phyloP scores from a whole-genome alignment of 2,329 filamentous ascomycete genomes.

The Neofusicoccum sp. region DNA sequence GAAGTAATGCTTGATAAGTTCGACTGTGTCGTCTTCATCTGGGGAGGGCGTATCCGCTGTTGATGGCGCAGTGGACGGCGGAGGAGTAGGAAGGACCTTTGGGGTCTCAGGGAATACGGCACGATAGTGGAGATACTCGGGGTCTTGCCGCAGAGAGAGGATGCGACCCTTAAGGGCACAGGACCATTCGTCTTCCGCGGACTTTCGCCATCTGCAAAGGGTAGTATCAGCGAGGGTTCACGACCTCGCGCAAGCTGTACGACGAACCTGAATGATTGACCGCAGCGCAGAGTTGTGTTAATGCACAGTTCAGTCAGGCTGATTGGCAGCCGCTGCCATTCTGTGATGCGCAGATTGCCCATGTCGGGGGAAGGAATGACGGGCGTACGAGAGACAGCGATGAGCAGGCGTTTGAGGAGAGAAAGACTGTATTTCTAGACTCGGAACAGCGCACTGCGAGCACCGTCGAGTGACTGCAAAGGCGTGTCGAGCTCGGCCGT shows the following conservation, averaged over 20 bases:
- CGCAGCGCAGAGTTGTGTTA: conserved; percentile 90
- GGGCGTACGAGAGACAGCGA: not conserved
- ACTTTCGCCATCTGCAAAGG: conserved; percentile 76
- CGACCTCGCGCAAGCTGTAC: not conserved
- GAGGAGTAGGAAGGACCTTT: conserved; percentile 39
- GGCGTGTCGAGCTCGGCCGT: not conserved
- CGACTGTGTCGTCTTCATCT: conserved; percentile 70
- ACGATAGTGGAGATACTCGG: conserved; percentile 76
- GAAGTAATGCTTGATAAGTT: conserved; percentile 80
- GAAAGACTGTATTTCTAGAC: not conserved
- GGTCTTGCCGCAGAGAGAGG: conserved; percentile 81
- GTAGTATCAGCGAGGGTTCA: not conserved
- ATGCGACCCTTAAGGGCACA: conserved; percentile 86
- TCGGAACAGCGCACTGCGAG: not conserved
- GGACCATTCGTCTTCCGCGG: conserved; percentile 80
- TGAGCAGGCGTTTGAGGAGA: not conserved
- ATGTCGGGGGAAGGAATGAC: conserved; percentile 30
- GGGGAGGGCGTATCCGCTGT: conserved; percentile 33
- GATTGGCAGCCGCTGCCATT: conserved; percentile 87
- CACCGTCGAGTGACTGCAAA: not conserved
- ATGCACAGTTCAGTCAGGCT: conserved; percentile 86
- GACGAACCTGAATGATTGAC: conserved; percentile 80
- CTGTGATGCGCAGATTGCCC: conserved; percentile 57
- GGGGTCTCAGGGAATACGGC: conserved; percentile 57
- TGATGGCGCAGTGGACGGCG: conserved; percentile 43